Conservation (phyloP, 495 filamentous ascomycete species). For the Neurospora sp. region DNA sequence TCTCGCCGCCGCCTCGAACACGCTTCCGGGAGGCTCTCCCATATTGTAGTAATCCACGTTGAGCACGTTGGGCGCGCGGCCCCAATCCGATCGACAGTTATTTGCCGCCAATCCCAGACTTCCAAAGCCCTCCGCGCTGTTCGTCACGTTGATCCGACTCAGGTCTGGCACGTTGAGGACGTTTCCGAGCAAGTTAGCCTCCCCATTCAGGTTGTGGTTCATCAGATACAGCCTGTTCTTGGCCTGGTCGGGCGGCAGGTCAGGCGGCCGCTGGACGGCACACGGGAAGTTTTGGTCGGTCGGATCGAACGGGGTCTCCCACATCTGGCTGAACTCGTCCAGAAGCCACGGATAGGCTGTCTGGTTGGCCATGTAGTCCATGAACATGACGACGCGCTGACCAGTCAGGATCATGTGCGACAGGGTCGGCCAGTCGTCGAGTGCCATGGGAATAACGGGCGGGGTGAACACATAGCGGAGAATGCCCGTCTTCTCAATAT, state of each 20-base stretch:
- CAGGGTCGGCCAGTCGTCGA: constrained; percentile 78
- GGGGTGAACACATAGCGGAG: constrained; percentile 62
- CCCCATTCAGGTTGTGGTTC: constrained; percentile 83
- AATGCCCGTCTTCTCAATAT: constrained; percentile 58
- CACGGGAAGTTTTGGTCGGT: constrained; percentile 56
- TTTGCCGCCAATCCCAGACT: constrained; percentile 61
- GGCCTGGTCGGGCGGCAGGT: constrained; percentile 41
- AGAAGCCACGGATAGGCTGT: constrained; percentile 64
- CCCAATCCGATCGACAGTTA: constrained; percentile 60
- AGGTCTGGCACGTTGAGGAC: constrained; percentile 69
- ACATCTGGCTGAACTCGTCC: constrained; percentile 64
- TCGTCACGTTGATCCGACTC: constrained; percentile 55
- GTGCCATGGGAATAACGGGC: constrained; percentile 52
- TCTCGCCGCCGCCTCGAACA: constrained; percentile 80
- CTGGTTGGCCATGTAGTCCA: constrained; percentile 80
- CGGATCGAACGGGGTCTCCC: constrained; percentile 70
- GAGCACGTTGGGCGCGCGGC: constrained; percentile 70
- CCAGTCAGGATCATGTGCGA: constrained; percentile 62
- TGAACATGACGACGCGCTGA: constrained; percentile 42
- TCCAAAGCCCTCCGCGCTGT: constrained; percentile 53
- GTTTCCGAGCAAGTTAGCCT: constrained; percentile 51
- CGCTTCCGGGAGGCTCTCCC: constrained; percentile 60
- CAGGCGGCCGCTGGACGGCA: constrained; percentile 57
- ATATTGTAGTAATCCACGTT: constrained; percentile 84
- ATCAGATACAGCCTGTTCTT: constrained; percentile 68